phyloP scores from a whole-genome alignment of 2,329 filamentous ascomycete species.

The Diplodia sapinea region DNA sequence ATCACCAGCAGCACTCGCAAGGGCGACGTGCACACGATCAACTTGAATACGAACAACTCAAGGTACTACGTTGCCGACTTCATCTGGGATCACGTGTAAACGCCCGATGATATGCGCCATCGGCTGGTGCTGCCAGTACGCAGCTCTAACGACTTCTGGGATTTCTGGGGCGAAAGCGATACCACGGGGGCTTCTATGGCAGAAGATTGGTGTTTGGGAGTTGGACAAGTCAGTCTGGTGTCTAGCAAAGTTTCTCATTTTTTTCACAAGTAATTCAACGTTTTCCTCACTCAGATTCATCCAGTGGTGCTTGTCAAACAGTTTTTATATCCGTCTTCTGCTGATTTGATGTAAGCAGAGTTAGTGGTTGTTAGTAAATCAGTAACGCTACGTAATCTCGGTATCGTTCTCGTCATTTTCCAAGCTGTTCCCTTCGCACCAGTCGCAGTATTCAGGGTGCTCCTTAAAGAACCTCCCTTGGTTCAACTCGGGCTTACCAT shows the following conservation, averaged over 20 bases:
- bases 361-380: not conserved
- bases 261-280: not conserved
- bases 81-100: conserved; percentile 85
- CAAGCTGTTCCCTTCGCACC: not conserved
- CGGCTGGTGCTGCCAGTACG: not conserved
- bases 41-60: conserved; percentile 91
- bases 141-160: not conserved
- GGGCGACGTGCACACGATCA: conserved; percentile 92
- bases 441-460: conserved; percentile 7
- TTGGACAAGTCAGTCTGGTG: not conserved
- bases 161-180: not conserved
- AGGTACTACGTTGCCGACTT: conserved; percentile 93
- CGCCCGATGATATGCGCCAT: too few species aligned
- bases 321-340: not conserved
- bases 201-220: conserved; percentile 5
- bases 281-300: not conserved
- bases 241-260: not conserved
- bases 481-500: not conserved
- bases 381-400: not conserved
- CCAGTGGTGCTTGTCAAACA: not conserved
- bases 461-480: not conserved
- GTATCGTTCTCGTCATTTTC: not conserved
- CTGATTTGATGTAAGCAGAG: not conserved
- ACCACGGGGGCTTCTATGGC: conserved; percentile 6
- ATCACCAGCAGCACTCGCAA: conserved; percentile 86